A percentile compares a stretch with the other conserved stretches of the same genome.
phyloP scores from a whole-genome alignment of 2,329 filamentous ascomycete genomes.

The Dothistroma pini region DNA sequence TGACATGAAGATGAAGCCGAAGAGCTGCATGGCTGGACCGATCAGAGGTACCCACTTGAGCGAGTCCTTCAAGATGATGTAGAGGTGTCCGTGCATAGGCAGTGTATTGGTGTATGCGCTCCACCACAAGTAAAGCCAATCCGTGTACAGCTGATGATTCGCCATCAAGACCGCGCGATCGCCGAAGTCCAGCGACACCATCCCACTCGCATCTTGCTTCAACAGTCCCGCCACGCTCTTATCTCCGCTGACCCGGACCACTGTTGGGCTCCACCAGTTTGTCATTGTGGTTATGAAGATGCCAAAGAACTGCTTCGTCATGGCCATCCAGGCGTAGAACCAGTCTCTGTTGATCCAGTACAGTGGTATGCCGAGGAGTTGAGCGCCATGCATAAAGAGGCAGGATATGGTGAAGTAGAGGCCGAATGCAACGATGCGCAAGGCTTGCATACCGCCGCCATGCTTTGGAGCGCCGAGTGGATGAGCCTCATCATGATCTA shows the following conservation, averaged over 20 bases:
- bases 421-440: constrained; percentile 44
- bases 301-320: constrained; percentile 82
- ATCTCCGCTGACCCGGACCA: constrained; percentile 77
- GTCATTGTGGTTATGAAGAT: constrained; percentile 74
- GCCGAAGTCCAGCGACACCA: constrained; percentile 72
- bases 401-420: constrained; percentile 46
- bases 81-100: constrained; percentile 77
- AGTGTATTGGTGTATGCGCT: constrained; percentile 65
- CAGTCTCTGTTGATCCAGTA: constrained; percentile 70
- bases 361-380: constrained; percentile 68
- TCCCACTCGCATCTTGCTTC: constrained; percentile 62
- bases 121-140: constrained; percentile 96
- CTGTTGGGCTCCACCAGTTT: constrained; percentile 77
- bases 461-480: constrained; percentile 40
- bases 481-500: constrained; percentile 19
- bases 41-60: constrained; percentile 79
- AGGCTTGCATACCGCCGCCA: constrained; percentile 40
- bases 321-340: constrained; percentile 79
- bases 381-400: constrained; percentile 56
- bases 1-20: constrained; percentile 89
- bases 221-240: constrained; percentile 73
- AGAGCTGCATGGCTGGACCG: constrained; percentile 79
- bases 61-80: constrained; percentile 86
- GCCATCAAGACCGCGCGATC: constrained; percentile 77
- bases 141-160: constrained; percentile 73